Conservation (phyloP, 257 asterid species). For the Salvia miltiorrhiza region DNA sequence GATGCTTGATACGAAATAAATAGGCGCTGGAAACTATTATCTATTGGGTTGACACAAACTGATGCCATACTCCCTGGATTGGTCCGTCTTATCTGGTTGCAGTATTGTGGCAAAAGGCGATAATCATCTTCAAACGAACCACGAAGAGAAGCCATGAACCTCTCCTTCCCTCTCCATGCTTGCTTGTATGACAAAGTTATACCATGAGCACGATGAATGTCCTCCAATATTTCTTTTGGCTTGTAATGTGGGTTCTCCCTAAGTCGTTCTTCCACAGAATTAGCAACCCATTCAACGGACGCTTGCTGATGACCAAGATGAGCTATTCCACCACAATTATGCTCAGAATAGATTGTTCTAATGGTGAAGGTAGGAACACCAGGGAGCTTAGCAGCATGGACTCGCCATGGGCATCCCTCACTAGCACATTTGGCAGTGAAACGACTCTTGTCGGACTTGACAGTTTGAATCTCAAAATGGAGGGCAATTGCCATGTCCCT, state of each 20-base stretch:
- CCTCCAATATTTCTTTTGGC: constrained; percentile 72
- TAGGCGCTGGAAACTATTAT: constrained; percentile 55
- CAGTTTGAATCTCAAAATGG: constrained; percentile 74
- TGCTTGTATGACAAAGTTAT: constrained; percentile 71
- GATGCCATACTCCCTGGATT: constrained; percentile 77
- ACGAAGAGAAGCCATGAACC: constrained; percentile 57
- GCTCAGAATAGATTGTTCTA: constrained; percentile 56
- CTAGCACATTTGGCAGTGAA: constrained; percentile 73
- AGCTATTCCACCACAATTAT: constrained; percentile 53
- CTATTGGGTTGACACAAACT: constrained; percentile 45
- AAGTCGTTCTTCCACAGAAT: constrained; percentile 52
- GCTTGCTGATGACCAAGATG: constrained; percentile 83
- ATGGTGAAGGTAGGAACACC: constrained; percentile 68
- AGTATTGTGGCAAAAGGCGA: constrained; percentile 61
- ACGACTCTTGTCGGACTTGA: constrained; percentile 69
- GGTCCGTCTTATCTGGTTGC: constrained; percentile 52
- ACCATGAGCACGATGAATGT: constrained; percentile 67
- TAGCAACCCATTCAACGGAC: constrained; percentile 76
- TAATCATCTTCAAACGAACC: constrained; percentile 74
- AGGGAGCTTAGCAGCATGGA: constrained; percentile 71
- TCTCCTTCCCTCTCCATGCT: constrained; percentile 76
- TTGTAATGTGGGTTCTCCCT: constrained; percentile 62
- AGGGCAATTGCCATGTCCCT: constrained; percentile 66
- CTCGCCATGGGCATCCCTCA: constrained; percentile 74
- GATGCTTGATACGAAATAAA: constrained; percentile 73